These are phyloP conservation scores for Phytophthora megakarya DNA, from an alignment of 352 stramenopile species.

Conservation along the genomic window DNA sequence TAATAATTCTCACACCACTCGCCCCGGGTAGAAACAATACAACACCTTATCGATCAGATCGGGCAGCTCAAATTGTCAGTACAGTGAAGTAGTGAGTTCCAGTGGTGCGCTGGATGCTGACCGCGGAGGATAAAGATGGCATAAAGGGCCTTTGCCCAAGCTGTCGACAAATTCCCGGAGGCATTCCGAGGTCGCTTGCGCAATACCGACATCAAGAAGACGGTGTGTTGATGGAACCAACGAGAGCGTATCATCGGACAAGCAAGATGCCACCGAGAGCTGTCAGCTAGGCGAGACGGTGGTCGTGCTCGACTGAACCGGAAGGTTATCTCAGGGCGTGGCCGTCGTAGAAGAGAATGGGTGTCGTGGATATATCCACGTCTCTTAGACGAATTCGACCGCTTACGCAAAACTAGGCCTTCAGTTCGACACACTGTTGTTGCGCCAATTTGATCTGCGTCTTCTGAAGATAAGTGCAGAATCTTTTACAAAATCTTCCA, in stretches of 20 bases:
- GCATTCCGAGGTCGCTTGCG: background rate
- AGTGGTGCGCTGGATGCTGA: background rate
- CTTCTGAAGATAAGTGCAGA: constrained; percentile 1
- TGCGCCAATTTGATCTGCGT: constrained; percentile 14
- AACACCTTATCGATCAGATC: background rate
- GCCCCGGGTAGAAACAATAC: background rate
- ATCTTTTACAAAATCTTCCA: background rate
- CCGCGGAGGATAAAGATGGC: background rate
- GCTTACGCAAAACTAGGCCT: constrained; percentile 7
- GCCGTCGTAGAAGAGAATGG: background rate
- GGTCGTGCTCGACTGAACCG: background rate
- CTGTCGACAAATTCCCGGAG: too few relatives aligned
- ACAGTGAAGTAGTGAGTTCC: background rate
- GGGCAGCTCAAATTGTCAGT: background rate
- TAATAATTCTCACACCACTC: too few relatives aligned
- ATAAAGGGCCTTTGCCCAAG: too few relatives aligned
- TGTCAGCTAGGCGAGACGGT: background rate
- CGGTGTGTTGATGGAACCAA: constrained; percentile 13
- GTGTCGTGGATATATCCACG: constrained; percentile 11
- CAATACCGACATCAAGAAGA: constrained; percentile 22
- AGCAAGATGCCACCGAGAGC: too few relatives aligned
- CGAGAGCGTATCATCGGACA: too few relatives aligned
- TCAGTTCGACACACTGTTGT: constrained; percentile 7
- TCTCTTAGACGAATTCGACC: constrained; percentile 10
- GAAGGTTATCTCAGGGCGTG: constrained; percentile 10